phyloP scores from a whole-genome alignment of 306 rosid genomes.

The Boehmeria nivea region DNA sequence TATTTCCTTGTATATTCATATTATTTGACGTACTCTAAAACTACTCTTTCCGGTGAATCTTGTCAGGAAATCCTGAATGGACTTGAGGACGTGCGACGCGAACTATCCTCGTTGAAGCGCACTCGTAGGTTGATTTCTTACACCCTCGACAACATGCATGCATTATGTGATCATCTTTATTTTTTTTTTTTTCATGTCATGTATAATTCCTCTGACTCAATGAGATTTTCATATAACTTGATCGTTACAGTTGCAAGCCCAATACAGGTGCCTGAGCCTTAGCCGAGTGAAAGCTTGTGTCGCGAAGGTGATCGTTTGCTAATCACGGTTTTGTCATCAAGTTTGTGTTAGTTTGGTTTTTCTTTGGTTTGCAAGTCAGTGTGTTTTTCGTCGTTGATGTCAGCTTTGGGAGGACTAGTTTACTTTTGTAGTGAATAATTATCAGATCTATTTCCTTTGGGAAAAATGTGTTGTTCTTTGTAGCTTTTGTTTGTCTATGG shows the following conservation, averaged over 20 bases:
- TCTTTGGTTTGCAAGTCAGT: too few species aligned
- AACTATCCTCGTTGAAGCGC: not conserved
- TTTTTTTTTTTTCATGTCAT: too few species aligned
- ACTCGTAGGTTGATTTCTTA: not conserved
- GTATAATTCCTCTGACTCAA: too few species aligned
- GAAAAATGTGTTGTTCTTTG: too few species aligned
- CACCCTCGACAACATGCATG: not conserved
- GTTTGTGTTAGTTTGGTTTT: too few species aligned
- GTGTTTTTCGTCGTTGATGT: too few species aligned
- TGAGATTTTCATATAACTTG: not conserved
- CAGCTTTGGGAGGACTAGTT: too few species aligned
- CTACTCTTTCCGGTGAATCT: not conserved
- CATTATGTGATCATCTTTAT: not conserved
- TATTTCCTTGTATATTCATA: too few species aligned
- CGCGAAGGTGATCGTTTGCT: not conserved
- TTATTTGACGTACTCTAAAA: too few species aligned
- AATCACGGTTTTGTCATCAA: not conserved
- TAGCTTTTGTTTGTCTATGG: too few species aligned
- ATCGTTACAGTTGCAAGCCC: constrained; percentile 4
- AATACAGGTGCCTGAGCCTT: not conserved
- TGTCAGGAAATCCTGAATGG: constrained; percentile 6
- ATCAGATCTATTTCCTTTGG: too few species aligned
- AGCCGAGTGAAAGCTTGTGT: not conserved
- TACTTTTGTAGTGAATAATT: too few species aligned
- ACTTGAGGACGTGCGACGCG: not conserved